phyloP scores from a whole-genome alignment of 2,329 filamentous ascomycete genomes.

The Zalaria sp. region DNA sequence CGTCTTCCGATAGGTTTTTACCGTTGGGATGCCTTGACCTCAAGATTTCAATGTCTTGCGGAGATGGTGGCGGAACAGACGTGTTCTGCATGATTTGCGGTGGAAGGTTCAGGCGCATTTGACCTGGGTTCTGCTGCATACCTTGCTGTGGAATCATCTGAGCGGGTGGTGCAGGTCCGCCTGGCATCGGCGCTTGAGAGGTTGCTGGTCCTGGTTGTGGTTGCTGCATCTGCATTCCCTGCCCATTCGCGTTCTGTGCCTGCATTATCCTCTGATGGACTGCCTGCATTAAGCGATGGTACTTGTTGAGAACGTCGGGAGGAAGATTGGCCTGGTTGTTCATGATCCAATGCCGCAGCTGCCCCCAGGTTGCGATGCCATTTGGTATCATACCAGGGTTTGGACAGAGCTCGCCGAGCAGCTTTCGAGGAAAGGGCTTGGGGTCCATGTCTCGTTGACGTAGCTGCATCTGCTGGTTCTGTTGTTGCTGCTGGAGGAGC shows the following conservation, averaged over 20 bases:
- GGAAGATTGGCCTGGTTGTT: conserved; percentile 31
- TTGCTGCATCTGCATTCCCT: conserved; percentile 2
- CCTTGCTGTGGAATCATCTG: conserved; percentile 22
- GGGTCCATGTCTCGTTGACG: conserved; percentile 10
- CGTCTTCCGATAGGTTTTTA: conserved; percentile 25
- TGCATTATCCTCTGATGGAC: conserved; percentile 2
- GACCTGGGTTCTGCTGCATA: conserved; percentile 12
- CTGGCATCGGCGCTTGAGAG: conserved; percentile 6
- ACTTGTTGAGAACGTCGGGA: conserved; percentile 24
- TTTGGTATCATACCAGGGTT: neutral
- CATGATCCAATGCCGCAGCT: conserved; percentile 39
- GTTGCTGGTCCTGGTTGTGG: neutral
- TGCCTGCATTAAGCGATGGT: conserved; percentile 1
- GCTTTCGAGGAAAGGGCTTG: conserved; percentile 8
- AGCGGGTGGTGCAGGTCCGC: conserved; percentile 21
- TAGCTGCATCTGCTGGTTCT: neutral
- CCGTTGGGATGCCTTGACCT: conserved; percentile 13
- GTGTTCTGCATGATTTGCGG: conserved; percentile 4
- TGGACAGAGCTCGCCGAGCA: conserved; percentile 5
- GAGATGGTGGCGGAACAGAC: conserved; percentile 17
- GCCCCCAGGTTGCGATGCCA: conserved; percentile 32
- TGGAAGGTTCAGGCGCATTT: neutral
- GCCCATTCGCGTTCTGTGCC: conserved; percentile 1
- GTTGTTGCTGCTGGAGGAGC: conserved; percentile 7
- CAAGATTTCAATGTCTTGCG: conserved; percentile 25